Evolutionary conservation across 352 stramenopile genomes (phyloP).

Genomic region (Phytophthora fragariae): DNA sequence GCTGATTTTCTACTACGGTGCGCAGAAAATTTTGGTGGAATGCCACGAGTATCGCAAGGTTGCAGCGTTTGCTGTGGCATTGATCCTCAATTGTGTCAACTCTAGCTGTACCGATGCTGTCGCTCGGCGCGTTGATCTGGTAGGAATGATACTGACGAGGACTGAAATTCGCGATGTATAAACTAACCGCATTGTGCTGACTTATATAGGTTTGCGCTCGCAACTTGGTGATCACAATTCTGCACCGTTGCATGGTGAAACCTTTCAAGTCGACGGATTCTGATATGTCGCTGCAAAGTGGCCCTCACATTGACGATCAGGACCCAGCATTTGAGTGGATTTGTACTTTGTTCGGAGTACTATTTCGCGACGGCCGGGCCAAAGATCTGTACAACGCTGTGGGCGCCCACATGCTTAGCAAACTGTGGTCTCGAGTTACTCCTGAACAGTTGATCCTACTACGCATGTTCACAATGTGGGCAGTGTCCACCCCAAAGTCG

Average conservation of each 20-base stretch:
- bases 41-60: constrained; percentile 83
- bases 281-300: constrained; percentile 8
- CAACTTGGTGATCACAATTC: constrained; percentile 76
- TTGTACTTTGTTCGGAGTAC: constrained; percentile 63
- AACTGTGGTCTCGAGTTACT: constrained; percentile 82
- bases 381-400: constrained; percentile 80
- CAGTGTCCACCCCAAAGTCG: constrained; percentile 26
- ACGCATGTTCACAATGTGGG: constrained; percentile 79
- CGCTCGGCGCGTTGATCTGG: constrained; percentile 57
- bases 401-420: constrained; percentile 76
- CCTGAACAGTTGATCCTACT: constrained; percentile 84
- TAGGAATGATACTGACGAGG: constrained; percentile 21
- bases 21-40: constrained; percentile 84
- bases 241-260: constrained; percentile 76
- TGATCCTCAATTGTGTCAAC: constrained; percentile 80
- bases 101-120: constrained; percentile 28
- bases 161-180: background rate
- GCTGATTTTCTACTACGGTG: constrained; percentile 11
- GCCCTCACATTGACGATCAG: constrained; percentile 40
- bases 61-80: constrained; percentile 66
- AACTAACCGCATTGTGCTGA: background rate
- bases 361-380: constrained; percentile 56
- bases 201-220: constrained; percentile 59
- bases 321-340: constrained; percentile 88
- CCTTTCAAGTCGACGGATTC: constrained; percentile 15